Evolutionary conservation across 768 basidiomycete genomes (phyloP), one percentile per base, ranked within the genome.

Genomic region (Brasilioporus rufonigricans): DNA sequence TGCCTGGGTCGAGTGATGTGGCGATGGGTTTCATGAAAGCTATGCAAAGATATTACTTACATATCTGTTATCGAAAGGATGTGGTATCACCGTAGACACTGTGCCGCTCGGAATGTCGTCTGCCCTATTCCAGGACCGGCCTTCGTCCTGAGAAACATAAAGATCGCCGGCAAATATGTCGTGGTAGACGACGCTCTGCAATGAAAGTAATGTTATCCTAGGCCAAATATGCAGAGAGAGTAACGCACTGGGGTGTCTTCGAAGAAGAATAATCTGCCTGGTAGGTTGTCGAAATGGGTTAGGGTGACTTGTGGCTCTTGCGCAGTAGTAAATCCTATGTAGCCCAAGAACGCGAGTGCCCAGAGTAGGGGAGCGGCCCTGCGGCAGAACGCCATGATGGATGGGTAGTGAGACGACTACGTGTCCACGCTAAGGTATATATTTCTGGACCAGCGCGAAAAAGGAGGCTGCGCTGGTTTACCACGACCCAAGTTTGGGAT

Each of bases 141-240:
- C 97, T 74, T 99, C 97, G 65, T 98, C 84, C 16, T 78, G 76
- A 4, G 94, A 95, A 16, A 95, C 80, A 63, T 84, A 84, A 10
- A 98, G 76, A 59, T 84, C 78, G 12, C 88, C 83, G 14, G 80
- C 77, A 40, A 81, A 60, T 3, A 82, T 69, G 71, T 98, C 94
- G 64, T 93, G 91, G 63, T 89, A 93, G 45, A 96, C 75, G n/a
- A 86, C 88, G 23, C 73, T 75, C 85, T 88, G 67, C 1, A 49
- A 14, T 14, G 14, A 48, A 52, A 39, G 0, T 2, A 44, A 19
- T 12, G 44, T 55, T 19, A 59, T 24, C 26, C 7, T 8, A 31
- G 13, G 27, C 2, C 21, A 41, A 19, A 46, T 31, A 27, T 23
- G 29, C n/a, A 19, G 27, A 23, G n/a, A 46, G n/a, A 41, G 19